These are phyloP conservation scores for Ochetophila trinervis DNA, from an alignment of 306 rosid species.

Conservation along the genomic window DNA sequence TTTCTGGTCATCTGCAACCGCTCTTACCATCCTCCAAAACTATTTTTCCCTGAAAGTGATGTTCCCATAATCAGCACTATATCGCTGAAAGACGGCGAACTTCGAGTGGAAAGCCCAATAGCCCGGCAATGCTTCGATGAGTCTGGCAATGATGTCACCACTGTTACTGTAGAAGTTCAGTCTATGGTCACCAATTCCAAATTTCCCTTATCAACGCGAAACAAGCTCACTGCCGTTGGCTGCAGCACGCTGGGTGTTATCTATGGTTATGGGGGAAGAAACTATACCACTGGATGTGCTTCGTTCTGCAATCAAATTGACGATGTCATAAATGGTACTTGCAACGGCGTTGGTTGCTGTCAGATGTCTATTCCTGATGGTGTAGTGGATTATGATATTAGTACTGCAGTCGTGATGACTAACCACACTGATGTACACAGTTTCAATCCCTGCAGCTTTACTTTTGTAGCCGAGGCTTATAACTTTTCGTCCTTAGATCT, in stretches of 20 bases:
- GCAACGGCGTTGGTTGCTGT: constrained; percentile 5
- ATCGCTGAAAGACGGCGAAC: constrained; percentile 20
- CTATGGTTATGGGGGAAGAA: not conserved
- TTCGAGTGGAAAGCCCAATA: constrained; percentile 10
- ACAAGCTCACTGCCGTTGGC: constrained; percentile 20
- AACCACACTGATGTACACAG: not conserved
- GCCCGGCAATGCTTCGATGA: not conserved
- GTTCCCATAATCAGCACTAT: constrained; percentile 1
- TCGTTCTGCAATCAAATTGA: not conserved
- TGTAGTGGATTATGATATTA: not conserved
- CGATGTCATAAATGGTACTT: constrained; percentile 8
- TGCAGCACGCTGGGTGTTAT: not conserved
- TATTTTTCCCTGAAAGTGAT: not conserved
- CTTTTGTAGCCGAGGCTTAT: constrained; percentile 23
- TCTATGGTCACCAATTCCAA: not conserved
- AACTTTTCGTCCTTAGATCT: constrained; percentile 19
- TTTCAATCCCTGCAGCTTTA: constrained; percentile 19
- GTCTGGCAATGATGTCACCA: not conserved
- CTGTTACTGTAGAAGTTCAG: no score
- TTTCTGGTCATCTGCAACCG: constrained; percentile 14
- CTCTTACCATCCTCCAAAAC: not conserved
- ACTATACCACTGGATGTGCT: not conserved
- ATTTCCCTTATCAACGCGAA: constrained; percentile 3
- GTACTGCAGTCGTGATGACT: not conserved
- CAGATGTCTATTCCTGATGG: not conserved